phyloP scores from a whole-genome alignment of 352 stramenopile genomes.

The Globisporangium rhizosaccharum region DNA sequence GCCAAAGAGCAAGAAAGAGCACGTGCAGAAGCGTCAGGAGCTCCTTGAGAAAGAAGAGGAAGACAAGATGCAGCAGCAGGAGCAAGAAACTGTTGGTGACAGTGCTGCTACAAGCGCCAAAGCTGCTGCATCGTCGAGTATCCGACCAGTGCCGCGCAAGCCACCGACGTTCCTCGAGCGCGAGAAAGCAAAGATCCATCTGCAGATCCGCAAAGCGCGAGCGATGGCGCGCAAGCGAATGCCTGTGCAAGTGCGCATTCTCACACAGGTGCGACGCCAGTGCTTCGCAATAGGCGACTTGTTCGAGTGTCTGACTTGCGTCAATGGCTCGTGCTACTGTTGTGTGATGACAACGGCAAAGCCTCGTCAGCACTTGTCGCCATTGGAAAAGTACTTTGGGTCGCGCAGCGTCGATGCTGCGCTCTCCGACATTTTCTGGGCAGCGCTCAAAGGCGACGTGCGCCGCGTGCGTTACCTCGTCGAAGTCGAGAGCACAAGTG shows the following conservation, averaged over 20 bases:
- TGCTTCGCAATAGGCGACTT: not conserved
- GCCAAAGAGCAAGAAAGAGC: constrained; percentile 47
- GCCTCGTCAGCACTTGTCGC: constrained; percentile 37
- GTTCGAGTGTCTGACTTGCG: not conserved
- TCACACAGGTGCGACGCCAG: constrained; percentile 26
- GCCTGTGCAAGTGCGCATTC: constrained; percentile 60
- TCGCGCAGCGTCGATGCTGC: constrained; percentile 37
- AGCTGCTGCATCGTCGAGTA: not conserved
- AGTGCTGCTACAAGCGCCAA: not conserved
- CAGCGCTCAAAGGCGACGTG: constrained; percentile 56
- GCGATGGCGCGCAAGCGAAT: constrained; percentile 55
- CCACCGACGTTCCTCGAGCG: constrained; percentile 37
- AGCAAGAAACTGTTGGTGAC: not conserved
- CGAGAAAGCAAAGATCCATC: constrained; percentile 48
- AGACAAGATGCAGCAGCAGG: constrained; percentile 14
- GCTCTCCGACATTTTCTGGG: constrained; percentile 67
- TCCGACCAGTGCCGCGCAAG: not conserved
- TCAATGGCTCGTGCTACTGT: not conserved
- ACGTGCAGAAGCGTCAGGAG: constrained; percentile 43
- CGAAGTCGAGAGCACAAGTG: constrained; percentile 43
- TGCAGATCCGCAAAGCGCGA: constrained; percentile 44
- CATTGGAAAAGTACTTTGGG: constrained; percentile 70
- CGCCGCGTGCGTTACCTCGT: constrained; percentile 50
- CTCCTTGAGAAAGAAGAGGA: constrained; percentile 59
- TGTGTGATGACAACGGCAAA: constrained; percentile 2